A percentile compares a stretch with the other conserved stretches of the same genome.
These are phyloP conservation scores for Durio zibethinus DNA, from an alignment of 345 rosid species.

Conservation along the genomic window DNA sequence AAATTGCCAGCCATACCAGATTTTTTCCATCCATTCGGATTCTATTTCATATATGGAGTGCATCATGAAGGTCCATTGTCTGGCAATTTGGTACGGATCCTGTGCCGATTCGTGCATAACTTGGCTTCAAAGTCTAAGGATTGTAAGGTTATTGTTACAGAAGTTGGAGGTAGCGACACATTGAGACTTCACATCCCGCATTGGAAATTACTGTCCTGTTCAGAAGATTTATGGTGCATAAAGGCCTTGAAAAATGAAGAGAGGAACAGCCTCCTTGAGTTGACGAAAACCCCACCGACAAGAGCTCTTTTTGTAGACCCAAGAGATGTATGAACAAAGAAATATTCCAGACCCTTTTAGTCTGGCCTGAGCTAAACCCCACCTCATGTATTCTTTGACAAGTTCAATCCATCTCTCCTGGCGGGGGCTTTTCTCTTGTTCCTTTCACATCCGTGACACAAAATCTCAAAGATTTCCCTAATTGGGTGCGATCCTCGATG, in stretches of 20 bases:
- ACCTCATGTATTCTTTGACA: constrained; percentile 26
- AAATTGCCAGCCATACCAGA: constrained; percentile 51
- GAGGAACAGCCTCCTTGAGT: constrained; percentile 22
- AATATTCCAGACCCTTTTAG: not conserved
- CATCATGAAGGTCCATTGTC: constrained; percentile 55
- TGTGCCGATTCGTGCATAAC: constrained; percentile 60
- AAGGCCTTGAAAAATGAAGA: constrained; percentile 50
- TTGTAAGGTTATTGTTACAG: constrained; percentile 62
- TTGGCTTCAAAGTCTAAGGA: constrained; percentile 51
- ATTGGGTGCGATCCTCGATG: constrained; percentile 42
- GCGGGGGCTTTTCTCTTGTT: constrained; percentile 41
- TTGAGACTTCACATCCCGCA: constrained; percentile 52
- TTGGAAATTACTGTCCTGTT: constrained; percentile 73
- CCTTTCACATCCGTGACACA: constrained; percentile 38
- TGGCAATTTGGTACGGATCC: constrained; percentile 45
- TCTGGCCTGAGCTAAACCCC: constrained; percentile 18
- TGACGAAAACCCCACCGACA: constrained; percentile 30
- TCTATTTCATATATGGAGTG: constrained; percentile 72
- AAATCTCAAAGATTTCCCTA: constrained; percentile 57
- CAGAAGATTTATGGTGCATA: constrained; percentile 83
- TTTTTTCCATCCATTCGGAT: constrained; percentile 62
- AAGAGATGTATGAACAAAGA: constrained; percentile 55
- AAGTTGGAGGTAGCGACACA: constrained; percentile 45
- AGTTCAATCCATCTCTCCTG: constrained; percentile 22
- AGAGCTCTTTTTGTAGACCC: constrained; percentile 77